A percentile compares a stretch with the other conserved stretches of the same genome.
Conservation (phyloP, 371 early-diverging fungal genomes). For the Cladochytrium tenue region DNA sequence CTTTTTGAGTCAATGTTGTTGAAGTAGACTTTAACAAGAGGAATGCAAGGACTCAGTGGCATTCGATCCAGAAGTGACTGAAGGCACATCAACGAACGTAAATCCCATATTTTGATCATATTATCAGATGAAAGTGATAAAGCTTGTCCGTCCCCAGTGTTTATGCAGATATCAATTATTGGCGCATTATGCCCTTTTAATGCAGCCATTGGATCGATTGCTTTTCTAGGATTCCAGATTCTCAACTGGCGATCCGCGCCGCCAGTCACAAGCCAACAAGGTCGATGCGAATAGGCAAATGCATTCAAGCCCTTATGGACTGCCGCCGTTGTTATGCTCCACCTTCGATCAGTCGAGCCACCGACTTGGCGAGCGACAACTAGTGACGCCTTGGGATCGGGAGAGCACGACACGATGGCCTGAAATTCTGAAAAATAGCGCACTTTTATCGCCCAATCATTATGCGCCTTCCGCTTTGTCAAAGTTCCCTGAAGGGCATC, state of each 20-base stretch:
- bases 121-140: constrained; percentile 48
- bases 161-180: constrained; percentile 40
- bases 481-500: constrained; percentile 20
- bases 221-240: constrained; percentile 50
- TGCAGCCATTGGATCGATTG: constrained; percentile 42
- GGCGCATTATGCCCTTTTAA: constrained; percentile 50
- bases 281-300: constrained; percentile 46
- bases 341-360: constrained; percentile 28
- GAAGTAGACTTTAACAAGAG: constrained; percentile 35
- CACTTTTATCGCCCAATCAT: constrained; percentile 49
- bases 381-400: constrained; percentile 44
- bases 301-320: constrained; percentile 49
- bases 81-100: constrained; percentile 42
- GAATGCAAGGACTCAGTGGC: constrained; percentile 30
- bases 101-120: constrained; percentile 47
- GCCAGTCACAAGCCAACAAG: constrained; percentile 51
- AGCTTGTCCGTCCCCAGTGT: constrained; percentile 40
- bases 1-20: constrained; percentile 18
- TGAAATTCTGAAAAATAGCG: constrained; percentile 44
- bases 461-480: constrained; percentile 44
- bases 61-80: constrained; percentile 34
- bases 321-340: constrained; percentile 35
- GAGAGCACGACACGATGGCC: constrained; percentile 42
- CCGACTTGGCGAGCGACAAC: constrained; percentile 37
- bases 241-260: constrained; percentile 51